These are phyloP conservation scores for Botrytis fragariae DNA, from an alignment of 2,329 filamentous ascomycete species.

Conservation along the genomic window DNA sequence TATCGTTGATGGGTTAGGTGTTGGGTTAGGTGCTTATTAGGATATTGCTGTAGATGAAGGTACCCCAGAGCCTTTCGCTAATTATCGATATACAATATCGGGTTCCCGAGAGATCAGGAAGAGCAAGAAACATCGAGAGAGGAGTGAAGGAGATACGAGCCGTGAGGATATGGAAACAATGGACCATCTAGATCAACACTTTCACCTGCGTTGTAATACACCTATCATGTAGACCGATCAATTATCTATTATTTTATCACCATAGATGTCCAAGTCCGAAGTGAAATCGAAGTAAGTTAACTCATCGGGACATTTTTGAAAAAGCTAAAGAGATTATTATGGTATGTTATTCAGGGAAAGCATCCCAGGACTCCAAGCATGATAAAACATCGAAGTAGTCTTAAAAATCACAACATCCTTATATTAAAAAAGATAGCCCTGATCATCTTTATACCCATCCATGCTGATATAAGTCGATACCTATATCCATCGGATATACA, in stretches of 20 bases:
- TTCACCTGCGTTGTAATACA: neutral
- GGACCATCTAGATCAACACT: neutral
- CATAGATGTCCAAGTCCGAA: neutral
- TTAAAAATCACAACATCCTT: neutral
- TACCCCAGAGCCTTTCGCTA: too few species aligned
- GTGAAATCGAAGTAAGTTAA: neutral
- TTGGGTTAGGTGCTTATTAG: too few species aligned
- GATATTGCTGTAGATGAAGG: too few species aligned
- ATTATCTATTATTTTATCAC: neutral
- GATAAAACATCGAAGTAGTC: too few species aligned
- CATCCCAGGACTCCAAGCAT: neutral
- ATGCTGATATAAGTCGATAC: neutral
- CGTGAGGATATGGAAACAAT: neutral
- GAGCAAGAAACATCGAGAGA: neutral
- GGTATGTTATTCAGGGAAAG: too few species aligned
- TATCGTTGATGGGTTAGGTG: too few species aligned
- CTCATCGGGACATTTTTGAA: too few species aligned
- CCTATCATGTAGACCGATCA: neutral
- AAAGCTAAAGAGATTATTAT: neutral
- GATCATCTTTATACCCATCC: neutral
- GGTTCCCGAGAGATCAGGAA: neutral
- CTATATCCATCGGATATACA: neutral
- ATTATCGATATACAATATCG: too few species aligned
- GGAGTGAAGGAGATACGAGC: neutral
- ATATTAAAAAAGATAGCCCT: neutral